Percentiles rank a stretch among this genome's conserved stretches.
These are phyloP conservation scores for Dipteronia dyeriana DNA, from an alignment of 345 rosid genomes.

Conservation along the genomic window DNA sequence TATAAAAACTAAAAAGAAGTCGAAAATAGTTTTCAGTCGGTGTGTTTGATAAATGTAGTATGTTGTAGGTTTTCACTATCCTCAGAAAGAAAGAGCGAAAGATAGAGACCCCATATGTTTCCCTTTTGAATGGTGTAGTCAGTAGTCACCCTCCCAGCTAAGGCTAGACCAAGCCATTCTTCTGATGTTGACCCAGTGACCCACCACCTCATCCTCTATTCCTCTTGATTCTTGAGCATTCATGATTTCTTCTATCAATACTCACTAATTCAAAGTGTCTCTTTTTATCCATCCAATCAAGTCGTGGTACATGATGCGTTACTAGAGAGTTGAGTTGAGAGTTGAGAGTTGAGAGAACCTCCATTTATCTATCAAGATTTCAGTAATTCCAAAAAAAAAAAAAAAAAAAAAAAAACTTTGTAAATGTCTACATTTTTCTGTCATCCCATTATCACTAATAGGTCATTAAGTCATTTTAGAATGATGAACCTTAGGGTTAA, in stretches of 20 bases:
- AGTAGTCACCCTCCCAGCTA: background rate
- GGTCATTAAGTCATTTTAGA: no score
- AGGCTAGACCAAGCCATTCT: background rate
- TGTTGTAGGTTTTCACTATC: background rate
- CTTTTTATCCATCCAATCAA: background rate
- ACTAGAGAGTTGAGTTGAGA: no score
- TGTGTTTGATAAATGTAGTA: background rate
- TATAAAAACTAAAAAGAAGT: background rate
- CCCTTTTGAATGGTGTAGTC: background rate
- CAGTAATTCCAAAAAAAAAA: no score
- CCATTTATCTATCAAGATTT: no score
- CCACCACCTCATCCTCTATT: background rate
- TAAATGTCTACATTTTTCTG: no score
- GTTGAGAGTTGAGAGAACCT: no score
- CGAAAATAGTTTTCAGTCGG: background rate
- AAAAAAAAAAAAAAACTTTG: no score
- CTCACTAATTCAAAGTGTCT: background rate
- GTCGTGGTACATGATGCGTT: no score
- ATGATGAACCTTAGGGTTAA: no score
- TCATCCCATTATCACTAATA: no score
- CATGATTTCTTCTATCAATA: background rate
- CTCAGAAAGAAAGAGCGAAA: no score
- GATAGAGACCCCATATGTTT: background rate
- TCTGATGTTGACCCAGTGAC: background rate
- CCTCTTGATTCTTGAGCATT: background rate